Percentiles rank a stretch among this genome's conserved stretches.
Evolutionary conservation across 371 early-diverging fungal genomes (phyloP).

Genomic region (Syncephalastrum racemosum): DNA sequence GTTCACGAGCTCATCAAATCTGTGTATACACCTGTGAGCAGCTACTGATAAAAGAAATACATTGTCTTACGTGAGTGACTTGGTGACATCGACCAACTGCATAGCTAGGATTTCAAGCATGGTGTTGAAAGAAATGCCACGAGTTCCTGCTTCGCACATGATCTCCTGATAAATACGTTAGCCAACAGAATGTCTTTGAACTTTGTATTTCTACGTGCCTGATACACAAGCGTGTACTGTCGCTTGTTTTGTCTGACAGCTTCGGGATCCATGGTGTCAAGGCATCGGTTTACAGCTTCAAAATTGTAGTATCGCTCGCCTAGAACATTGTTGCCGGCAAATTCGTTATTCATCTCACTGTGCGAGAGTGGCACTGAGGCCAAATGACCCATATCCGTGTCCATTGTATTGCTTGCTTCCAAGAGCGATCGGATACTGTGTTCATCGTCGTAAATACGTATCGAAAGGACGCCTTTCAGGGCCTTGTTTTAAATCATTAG

Average conservation of each 20-base stretch:
- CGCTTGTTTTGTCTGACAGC: constrained; percentile 32
- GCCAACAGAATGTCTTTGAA: too few species aligned
- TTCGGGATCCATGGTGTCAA: constrained; percentile 36
- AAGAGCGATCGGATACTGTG: constrained; percentile 33
- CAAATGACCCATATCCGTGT: constrained; percentile 21
- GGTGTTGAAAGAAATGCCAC: constrained; percentile 47
- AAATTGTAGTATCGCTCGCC: constrained; percentile 30
- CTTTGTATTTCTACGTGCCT: constrained; percentile 23
- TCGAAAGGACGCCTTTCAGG: constrained; percentile 44
- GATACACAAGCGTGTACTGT: constrained; percentile 40
- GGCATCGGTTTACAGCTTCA: constrained; percentile 24
- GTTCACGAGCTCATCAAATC: constrained; percentile 33
- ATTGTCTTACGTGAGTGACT: constrained; percentile 44
- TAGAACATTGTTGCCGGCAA: constrained; percentile 12
- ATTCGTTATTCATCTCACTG: not conserved
- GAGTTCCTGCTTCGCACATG: constrained; percentile 15
- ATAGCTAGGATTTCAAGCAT: constrained; percentile 47
- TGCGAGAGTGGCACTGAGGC: constrained; percentile 15
- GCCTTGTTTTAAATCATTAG: constrained; percentile 14
- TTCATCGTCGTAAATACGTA: constrained; percentile 41
- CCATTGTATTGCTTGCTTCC: constrained; percentile 24
- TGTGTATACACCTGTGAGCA: not conserved
- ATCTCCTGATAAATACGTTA: constrained; percentile 20
- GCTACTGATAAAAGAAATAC: too few species aligned
- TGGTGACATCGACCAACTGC: constrained; percentile 45